Conservation (phyloP, 805 yeast species). For the Groenewaldozyma tartarivorans region DNA sequence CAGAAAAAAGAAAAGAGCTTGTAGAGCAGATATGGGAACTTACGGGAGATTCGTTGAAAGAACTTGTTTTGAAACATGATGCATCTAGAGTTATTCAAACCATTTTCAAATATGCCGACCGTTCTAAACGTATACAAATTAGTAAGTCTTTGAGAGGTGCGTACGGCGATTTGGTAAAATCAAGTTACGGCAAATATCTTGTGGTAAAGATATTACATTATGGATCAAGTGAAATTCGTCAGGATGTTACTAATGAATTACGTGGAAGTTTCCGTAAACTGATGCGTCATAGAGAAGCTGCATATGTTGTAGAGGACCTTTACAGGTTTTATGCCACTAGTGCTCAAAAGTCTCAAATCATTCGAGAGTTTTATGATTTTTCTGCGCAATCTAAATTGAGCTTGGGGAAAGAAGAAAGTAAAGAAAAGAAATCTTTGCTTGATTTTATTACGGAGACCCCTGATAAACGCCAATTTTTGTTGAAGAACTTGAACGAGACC, state of each 20-base stretch:
- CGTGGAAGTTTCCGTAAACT: constrained; percentile 86
- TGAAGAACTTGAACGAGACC: constrained; percentile 69
- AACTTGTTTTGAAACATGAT: constrained; percentile 89
- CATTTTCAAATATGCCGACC: constrained; percentile 73
- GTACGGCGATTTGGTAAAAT: constrained; percentile 75
- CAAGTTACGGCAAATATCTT: constrained; percentile 88
- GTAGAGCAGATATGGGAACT: constrained; percentile 80
- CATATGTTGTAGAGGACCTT: constrained; percentile 91
- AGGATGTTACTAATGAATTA: constrained; percentile 65
- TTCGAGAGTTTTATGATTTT: constrained; percentile 94
- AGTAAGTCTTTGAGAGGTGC: constrained; percentile 62
- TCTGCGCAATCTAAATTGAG: constrained; percentile 20
- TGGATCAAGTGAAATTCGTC: constrained; percentile 77
- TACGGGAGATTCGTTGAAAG: constrained; percentile 66
- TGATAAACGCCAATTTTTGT: constrained; percentile 69
- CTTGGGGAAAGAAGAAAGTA: neutral
- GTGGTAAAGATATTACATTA: constrained; percentile 83
- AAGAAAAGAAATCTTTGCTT: constrained; percentile 44
- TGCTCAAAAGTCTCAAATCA: constrained; percentile 81
- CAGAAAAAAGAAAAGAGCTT: constrained; percentile 63
- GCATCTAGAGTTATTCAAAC: constrained; percentile 95
- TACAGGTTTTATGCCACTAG: constrained; percentile 75
- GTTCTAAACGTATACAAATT: constrained; percentile 66
- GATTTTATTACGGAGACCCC: constrained; percentile 59
- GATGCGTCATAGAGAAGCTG: constrained; percentile 97